A percentile compares a stretch with the other conserved stretches of the same genome.
phyloP scores from a whole-genome alignment of 129 eudicot species.

The Arctium minus region DNA sequence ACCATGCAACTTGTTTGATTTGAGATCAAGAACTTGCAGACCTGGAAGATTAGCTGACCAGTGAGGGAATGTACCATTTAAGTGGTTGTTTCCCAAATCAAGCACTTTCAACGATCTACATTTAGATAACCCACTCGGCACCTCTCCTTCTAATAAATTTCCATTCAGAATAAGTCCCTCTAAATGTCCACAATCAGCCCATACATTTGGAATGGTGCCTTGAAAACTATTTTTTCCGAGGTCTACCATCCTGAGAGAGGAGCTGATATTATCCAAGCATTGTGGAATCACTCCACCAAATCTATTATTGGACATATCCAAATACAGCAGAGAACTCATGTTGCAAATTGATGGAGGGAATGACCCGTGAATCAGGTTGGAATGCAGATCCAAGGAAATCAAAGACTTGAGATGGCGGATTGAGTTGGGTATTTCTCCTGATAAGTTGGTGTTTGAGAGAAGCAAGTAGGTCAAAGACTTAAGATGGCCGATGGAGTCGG shows the following conservation, averaged over 20 bases:
- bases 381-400: not conserved
- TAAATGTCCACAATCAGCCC: not conserved
- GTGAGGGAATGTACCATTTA: conserved; percentile 28
- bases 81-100: conserved; percentile 33
- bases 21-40: conserved; percentile 30
- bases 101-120: conserved; percentile 23
- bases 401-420: not conserved
- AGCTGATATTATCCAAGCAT: conserved; percentile 26
- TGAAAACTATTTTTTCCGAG: conserved; percentile 18
- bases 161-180: conserved; percentile 9
- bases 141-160: conserved; percentile 35
- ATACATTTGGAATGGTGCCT: conserved; percentile 25
- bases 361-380: conserved; percentile 21
- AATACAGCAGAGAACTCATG: not conserved
- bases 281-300: conserved; percentile 27
- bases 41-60: conserved; percentile 28
- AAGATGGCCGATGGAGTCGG: too few relatives aligned
- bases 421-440: conserved; percentile 5
- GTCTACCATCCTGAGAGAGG: not conserved
- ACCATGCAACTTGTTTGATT: conserved; percentile 36
- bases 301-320: conserved; percentile 26
- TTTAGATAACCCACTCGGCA: conserved; percentile 26
- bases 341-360: conserved; percentile 32
- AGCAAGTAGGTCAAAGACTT: too few relatives aligned
- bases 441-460: not conserved